These are phyloP conservation scores for Solanum hybrid DNA, from an alignment of 305 asterid species.

Conservation along the genomic window DNA sequence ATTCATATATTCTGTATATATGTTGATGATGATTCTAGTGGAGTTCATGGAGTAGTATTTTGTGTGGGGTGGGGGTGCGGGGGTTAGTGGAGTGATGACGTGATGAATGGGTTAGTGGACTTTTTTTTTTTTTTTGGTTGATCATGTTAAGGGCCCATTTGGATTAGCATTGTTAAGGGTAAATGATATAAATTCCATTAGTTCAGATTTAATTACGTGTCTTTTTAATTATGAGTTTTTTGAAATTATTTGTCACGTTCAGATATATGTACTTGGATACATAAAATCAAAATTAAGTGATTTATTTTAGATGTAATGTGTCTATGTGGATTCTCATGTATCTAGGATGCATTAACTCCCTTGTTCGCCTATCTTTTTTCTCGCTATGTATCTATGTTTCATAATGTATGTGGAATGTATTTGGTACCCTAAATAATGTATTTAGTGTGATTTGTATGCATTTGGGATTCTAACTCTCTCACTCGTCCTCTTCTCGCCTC, in stretches of 20 bases:
- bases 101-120: neutral
- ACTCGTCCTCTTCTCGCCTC: neutral
- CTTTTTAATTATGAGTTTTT: neutral
- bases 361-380: neutral
- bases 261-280: neutral
- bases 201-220: neutral
- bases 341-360: neutral
- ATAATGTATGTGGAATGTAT: neutral
- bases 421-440: neutral
- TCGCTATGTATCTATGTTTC: neutral
- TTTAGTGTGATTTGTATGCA: neutral
- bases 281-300: neutral
- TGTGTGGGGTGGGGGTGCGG: neutral
- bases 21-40: neutral
- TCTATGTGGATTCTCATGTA: neutral
- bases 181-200: neutral
- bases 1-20: neutral
- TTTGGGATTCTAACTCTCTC: neutral
- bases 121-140: neutral
- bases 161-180: neutral
- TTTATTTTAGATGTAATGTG: neutral
- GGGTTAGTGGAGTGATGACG: neutral
- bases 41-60: neutral
- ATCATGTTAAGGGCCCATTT: neutral
- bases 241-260: neutral